Evolutionary conservation across 352 stramenopile genomes (phyloP).

Genomic region (Phytophthora idaei): DNA sequence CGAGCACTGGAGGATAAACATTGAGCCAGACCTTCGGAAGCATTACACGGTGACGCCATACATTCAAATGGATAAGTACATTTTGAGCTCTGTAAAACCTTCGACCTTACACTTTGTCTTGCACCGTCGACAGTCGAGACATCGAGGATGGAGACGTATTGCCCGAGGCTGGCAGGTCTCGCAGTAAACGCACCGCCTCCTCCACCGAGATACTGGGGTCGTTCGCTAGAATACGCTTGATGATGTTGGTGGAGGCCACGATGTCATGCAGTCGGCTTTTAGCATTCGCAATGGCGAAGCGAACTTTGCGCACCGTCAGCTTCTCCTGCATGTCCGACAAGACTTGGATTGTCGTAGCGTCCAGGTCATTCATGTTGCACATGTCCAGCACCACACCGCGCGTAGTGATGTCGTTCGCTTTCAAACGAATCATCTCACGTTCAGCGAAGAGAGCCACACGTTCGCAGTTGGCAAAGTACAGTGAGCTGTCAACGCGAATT

Average conservation of each 20-base stretch:
- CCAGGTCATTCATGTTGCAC: slow-evolving; percentile 60
- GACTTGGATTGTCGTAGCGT: slow-evolving; percentile 71
- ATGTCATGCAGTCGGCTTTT: slow-evolving; percentile 50
- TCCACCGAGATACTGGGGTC: slow-evolving; percentile 39
- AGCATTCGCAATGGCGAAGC: slow-evolving; percentile 53
- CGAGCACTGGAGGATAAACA: slow-evolving; percentile 8
- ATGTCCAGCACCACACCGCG: slow-evolving; percentile 58
- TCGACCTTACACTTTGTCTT: slow-evolving; percentile 29
- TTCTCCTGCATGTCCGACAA: slow-evolving; percentile 67
- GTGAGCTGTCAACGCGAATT: slow-evolving; percentile 58
- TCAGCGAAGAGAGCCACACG: slow-evolving; percentile 48
- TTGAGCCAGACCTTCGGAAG: background rate
- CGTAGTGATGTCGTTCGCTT: slow-evolving; percentile 32
- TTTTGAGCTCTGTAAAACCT: slow-evolving; percentile 5
- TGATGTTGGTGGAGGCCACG: slow-evolving; percentile 51
- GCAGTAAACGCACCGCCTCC: slow-evolving; percentile 42
- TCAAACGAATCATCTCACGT: slow-evolving; percentile 49
- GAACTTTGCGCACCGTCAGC: slow-evolving; percentile 46
- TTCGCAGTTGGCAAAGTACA: slow-evolving; percentile 71
- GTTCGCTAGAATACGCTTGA: slow-evolving; percentile 46
- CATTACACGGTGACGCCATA: background rate
- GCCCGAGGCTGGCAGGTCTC: slow-evolving; percentile 15
- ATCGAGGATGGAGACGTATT: slow-evolving; percentile 32
- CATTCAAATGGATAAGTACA: slow-evolving; percentile 5
- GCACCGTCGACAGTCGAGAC: slow-evolving; percentile 19